These are phyloP conservation scores for Diaporthe sp. DNA, from an alignment of 2,329 filamentous ascomycete genomes.

Conservation along the genomic window DNA sequence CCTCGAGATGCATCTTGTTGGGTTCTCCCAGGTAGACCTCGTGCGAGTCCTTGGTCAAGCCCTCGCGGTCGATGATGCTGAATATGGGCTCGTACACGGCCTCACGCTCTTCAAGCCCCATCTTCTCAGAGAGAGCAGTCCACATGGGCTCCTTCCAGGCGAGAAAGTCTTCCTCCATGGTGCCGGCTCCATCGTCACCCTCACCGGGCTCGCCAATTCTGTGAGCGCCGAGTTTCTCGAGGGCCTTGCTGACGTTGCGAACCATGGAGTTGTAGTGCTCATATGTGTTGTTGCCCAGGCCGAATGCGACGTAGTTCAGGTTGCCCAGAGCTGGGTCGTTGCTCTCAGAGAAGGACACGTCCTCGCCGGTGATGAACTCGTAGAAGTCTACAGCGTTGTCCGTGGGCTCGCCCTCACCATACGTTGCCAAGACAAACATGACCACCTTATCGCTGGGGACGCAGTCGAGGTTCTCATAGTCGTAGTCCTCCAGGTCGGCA, in stretches of 20 bases:
- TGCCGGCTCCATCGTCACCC: slow-evolving; percentile 96
- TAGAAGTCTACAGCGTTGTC: slow-evolving; percentile 99
- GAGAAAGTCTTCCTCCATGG: slow-evolving; percentile 99
- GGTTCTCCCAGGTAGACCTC: slow-evolving; percentile 96
- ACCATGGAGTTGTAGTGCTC: slow-evolving; percentile 99
- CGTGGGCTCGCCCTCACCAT: slow-evolving; percentile 97
- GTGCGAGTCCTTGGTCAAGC: slow-evolving; percentile 77
- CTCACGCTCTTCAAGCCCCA: slow-evolving; percentile 94
- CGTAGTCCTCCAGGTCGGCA: slow-evolving; percentile 96
- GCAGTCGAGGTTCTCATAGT: slow-evolving; percentile 91
- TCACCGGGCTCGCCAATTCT: slow-evolving; percentile 91
- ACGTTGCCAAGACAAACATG: slow-evolving; percentile 96
- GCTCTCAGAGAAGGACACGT: slow-evolving; percentile 81
- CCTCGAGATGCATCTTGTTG: slow-evolving; percentile 94
- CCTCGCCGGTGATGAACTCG: slow-evolving; percentile 90
- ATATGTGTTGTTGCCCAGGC: slow-evolving; percentile 98
- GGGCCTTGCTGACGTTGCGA: slow-evolving; percentile 84
- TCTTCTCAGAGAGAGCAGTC: slow-evolving; percentile 82
- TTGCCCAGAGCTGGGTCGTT: slow-evolving; percentile 79
- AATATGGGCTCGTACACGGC: slow-evolving; percentile 96
- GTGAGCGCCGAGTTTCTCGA: slow-evolving; percentile 84
- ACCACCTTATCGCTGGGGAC: slow-evolving; percentile 91
- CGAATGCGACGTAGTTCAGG: slow-evolving; percentile 94
- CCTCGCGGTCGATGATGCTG: slow-evolving; percentile 79
- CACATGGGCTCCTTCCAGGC: slow-evolving; percentile 99